Percentiles rank a stretch among this genome's conserved stretches.
Conservation (phyloP, 1,284 basidiomycete genomes). For the Leucocoprinus gongylophorus region DNA sequence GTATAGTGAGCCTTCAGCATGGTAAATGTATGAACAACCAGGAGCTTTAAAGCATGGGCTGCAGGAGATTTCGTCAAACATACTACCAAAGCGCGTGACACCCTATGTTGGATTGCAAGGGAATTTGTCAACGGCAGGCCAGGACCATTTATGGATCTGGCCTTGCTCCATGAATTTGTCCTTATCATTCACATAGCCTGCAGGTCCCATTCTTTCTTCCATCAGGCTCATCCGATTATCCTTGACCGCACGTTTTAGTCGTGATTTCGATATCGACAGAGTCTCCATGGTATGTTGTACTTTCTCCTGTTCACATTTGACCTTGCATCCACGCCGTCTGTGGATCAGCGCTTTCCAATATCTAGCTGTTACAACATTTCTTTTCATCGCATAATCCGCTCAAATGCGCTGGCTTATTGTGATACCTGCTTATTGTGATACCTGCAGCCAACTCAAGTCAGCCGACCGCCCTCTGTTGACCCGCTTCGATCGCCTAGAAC, state of each 20-base stretch:
- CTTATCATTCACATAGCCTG: neutral
- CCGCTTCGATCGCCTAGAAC: slow-evolving; percentile 13
- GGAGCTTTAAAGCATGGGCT: neutral
- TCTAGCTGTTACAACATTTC: neutral
- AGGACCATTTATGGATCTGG: slow-evolving; percentile 7
- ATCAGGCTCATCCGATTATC: neutral
- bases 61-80: neutral
- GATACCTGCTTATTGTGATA: neutral
- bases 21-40: neutral
- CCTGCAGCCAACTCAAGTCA: slow-evolving; percentile 27
- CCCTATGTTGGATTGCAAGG: slow-evolving; percentile 1
- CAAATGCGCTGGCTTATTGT: neutral
- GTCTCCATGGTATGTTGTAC: slow-evolving; percentile 3
- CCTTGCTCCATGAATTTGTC: slow-evolving; percentile 7
- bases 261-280: neutral
- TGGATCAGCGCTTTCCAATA: neutral
- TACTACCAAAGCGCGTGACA: neutral
- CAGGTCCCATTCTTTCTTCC: neutral
- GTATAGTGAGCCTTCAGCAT: slow-evolving; percentile 3
- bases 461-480: slow-evolving; percentile 22
- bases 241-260: neutral
- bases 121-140: slow-evolving; percentile 10
- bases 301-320: neutral
- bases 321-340: neutral
- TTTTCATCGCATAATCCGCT: neutral